phyloP scores from a whole-genome alignment of 768 basidiomycete species.

The Pisolithus albus region DNA sequence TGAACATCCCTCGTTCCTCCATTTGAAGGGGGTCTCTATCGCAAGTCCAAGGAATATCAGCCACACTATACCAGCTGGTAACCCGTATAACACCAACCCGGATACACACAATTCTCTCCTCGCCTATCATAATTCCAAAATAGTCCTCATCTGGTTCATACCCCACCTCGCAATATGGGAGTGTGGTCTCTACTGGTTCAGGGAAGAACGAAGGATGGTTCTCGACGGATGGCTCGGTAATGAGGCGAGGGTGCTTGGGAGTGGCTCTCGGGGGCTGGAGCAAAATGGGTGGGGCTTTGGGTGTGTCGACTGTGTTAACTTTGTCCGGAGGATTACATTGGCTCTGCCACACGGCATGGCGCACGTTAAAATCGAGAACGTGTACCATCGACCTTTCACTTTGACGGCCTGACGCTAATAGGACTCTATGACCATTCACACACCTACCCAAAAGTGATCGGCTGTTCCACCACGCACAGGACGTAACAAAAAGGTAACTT shows the following conservation, averaged over 20 bases:
- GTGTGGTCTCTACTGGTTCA: slow-evolving; percentile 16
- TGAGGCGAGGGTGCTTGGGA: background rate
- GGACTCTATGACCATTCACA: slow-evolving; percentile 36
- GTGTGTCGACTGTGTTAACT: background rate
- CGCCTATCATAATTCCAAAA: slow-evolving; percentile 38
- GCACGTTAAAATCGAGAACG: slow-evolving; percentile 29
- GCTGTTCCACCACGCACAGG: background rate
- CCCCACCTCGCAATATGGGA: slow-evolving; percentile 28
- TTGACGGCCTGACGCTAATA: slow-evolving; percentile 7
- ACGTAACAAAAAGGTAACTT: background rate
- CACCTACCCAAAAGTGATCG: slow-evolving; percentile 22
- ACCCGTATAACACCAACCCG: slow-evolving; percentile 24
- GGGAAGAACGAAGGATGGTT: slow-evolving; percentile 17
- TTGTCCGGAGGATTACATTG: background rate
- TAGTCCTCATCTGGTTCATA: slow-evolving; percentile 22
- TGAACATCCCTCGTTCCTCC: slow-evolving; percentile 29
- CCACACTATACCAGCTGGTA: background rate
- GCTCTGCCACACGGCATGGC: slow-evolving; percentile 4
- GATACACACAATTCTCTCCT: slow-evolving; percentile 34
- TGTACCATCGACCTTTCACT: slow-evolving; percentile 8
- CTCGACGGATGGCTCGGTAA: slow-evolving; percentile 10
- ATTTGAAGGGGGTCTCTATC: slow-evolving; percentile 22
- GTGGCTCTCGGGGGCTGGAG: background rate
- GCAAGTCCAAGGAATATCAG: background rate
- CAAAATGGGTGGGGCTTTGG: background rate